Percentiles rank a stretch among this genome's conserved stretches.
Evolutionary conservation across 495 filamentous ascomycete species (phyloP).

Genomic region (Tricharina praecox): DNA sequence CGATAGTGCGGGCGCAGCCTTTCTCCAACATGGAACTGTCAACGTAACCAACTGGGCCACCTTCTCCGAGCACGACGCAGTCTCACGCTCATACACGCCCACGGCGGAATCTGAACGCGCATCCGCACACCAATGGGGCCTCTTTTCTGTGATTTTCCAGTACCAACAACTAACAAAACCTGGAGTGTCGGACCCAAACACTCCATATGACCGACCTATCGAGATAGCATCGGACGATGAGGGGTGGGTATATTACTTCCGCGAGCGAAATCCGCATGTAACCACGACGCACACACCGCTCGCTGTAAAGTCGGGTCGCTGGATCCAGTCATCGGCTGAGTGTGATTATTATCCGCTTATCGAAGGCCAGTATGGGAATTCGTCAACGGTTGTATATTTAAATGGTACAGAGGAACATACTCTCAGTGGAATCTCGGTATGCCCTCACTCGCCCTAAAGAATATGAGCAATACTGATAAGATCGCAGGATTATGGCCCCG

Average conservation of each 20-base stretch:
- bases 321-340: neutral
- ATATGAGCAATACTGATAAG: constrained; percentile 2
- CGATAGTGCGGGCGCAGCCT: constrained; percentile 12
- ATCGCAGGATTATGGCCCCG: constrained; percentile 3
- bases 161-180: constrained; percentile 1
- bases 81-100: constrained; percentile 3
- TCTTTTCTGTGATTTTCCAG: constrained; percentile 3
- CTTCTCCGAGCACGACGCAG: neutral
- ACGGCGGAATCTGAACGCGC: constrained; percentile 6
- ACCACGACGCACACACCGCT: neutral
- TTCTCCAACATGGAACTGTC: constrained; percentile 5
- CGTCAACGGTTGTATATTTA: constrained; percentile 4
- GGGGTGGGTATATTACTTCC: constrained; percentile 2
- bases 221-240: neutral
- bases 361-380: constrained; percentile 9
- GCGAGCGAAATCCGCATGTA: constrained; percentile 10
- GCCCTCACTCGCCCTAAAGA: neutral
- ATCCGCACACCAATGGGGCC: constrained; percentile 9
- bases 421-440: constrained; percentile 8
- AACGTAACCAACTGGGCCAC: constrained; percentile 8
- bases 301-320: constrained; percentile 8
- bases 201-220: neutral
- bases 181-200: neutral
- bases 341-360: constrained; percentile 13
- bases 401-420: constrained; percentile 9